These are phyloP conservation scores for Monascus purpureus DNA, from an alignment of 495 filamentous ascomycete genomes.

Conservation along the genomic window DNA sequence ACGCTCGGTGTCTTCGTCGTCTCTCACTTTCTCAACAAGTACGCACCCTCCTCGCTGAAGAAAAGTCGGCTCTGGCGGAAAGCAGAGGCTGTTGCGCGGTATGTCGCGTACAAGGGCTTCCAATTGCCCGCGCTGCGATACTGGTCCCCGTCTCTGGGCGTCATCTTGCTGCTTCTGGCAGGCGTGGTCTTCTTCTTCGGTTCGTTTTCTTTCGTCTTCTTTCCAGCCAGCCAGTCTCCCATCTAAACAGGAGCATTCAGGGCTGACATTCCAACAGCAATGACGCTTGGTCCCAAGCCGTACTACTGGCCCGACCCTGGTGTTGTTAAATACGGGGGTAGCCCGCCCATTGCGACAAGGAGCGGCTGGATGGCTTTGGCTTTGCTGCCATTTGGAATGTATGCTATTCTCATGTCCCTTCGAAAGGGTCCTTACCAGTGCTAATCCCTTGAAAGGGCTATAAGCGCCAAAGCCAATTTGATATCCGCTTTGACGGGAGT, in stretches of 20 bases:
- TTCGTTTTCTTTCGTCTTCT: no score
- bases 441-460: conserved; percentile 9
- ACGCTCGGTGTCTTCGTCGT: conserved; percentile 32
- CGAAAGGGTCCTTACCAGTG: background rate
- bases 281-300: conserved; percentile 36
- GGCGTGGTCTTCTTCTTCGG: conserved; percentile 35
- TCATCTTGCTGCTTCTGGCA: conserved; percentile 21
- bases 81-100: conserved; percentile 14
- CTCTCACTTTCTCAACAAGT: conserved; percentile 13
- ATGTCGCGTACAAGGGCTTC: conserved; percentile 28
- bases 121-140: conserved; percentile 17
- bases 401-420: conserved; percentile 9
- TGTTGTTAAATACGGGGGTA: conserved; percentile 26
- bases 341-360: conserved; percentile 39
- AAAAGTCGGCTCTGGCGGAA: conserved; percentile 11
- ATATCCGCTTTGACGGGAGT: conserved; percentile 39
- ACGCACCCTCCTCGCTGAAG: conserved; percentile 8
- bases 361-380: conserved; percentile 39
- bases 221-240: no score
- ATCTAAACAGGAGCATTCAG: no score
- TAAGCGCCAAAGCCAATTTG: conserved; percentile 22
- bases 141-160: conserved; percentile 29
- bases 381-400: conserved; percentile 37
- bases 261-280: conserved; percentile 12
- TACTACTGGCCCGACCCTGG: conserved; percentile 43